These are phyloP conservation scores for Auriscalpium vulgare DNA, from an alignment of 768 basidiomycete species.

Conservation along the genomic window DNA sequence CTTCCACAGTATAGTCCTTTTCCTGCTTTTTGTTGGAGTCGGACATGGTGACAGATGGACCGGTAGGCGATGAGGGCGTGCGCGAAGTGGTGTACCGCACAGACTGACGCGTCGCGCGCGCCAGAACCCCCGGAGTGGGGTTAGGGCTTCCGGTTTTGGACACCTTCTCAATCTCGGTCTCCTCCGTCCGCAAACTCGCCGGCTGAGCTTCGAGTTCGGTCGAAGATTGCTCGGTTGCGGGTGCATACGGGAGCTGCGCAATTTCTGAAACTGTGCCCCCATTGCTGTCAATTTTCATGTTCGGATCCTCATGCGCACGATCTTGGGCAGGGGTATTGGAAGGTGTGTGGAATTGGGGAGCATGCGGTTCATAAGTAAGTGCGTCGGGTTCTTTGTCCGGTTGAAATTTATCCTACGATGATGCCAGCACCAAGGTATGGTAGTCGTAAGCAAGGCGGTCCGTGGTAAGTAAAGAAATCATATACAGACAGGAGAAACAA, in stretches of 20 bases:
- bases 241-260: too few species aligned
- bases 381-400: slow-evolving; percentile 7
- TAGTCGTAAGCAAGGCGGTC: slow-evolving; percentile 11
- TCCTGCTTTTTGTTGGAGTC: slow-evolving; percentile 74
- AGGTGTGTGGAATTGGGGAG: slow-evolving; percentile 33
- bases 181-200: background rate
- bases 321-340: background rate
- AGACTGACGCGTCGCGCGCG: slow-evolving; percentile 28
- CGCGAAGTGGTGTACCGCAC: background rate
- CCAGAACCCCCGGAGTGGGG: background rate
- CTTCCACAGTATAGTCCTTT: slow-evolving; percentile 81
- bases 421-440: slow-evolving; percentile 17
- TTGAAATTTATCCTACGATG: slow-evolving; percentile 1
- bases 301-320: background rate
- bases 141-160: slow-evolving; percentile 13
- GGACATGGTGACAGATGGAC: slow-evolving; percentile 50
- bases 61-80: slow-evolving; percentile 14
- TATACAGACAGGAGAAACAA: slow-evolving; percentile 41
- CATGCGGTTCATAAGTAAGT: slow-evolving; percentile 23
- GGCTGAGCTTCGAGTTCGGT: background rate
- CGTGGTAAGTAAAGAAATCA: slow-evolving; percentile 28
- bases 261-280: background rate
- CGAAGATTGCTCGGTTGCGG: too few species aligned
- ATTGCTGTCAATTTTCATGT: too few species aligned
- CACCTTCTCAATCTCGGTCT: background rate